These are phyloP conservation scores for maize (Zea mays) DNA, from an alignment of 176 grass and related monocot genomes.

Conservation along the genomic window DNA sequence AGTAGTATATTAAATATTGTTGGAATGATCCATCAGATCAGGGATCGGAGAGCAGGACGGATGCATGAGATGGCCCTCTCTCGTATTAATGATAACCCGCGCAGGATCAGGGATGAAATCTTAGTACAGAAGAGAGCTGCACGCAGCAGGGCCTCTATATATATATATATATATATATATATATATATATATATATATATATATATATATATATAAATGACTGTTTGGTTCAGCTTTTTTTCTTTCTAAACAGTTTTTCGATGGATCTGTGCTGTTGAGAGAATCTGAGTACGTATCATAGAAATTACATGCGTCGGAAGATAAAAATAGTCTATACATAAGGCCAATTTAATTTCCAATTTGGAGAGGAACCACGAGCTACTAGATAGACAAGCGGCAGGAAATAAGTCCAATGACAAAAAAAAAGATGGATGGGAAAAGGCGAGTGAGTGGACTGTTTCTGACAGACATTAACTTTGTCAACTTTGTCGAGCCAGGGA, in stretches of 20 bases:
- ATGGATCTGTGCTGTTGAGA: too few species aligned
- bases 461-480: constrained; percentile 49
- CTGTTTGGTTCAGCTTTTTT: too few species aligned
- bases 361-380: too few species aligned
- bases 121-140: background rate
- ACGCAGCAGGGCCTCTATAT: too few species aligned
- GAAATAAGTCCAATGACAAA: background rate
- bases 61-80: background rate
- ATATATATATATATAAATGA: too few species aligned
- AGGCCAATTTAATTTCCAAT: too few species aligned
- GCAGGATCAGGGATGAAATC: background rate
- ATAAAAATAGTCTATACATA: too few species aligned
- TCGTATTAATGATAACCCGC: background rate
- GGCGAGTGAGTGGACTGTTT: background rate
- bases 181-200: too few species aligned
- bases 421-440: background rate
- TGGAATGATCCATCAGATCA: constrained; percentile 3
- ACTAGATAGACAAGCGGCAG: background rate
- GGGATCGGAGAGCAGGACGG: background rate
- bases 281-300: too few species aligned
- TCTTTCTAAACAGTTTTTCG: too few species aligned
- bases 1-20: constrained; percentile 2
- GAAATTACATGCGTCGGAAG: too few species aligned
- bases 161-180: too few species aligned
- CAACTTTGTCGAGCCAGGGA: constrained; percentile 46